Conservation (phyloP, 2,329 filamentous ascomycete species). For the Pseudogymnoascus pannorum region DNA sequence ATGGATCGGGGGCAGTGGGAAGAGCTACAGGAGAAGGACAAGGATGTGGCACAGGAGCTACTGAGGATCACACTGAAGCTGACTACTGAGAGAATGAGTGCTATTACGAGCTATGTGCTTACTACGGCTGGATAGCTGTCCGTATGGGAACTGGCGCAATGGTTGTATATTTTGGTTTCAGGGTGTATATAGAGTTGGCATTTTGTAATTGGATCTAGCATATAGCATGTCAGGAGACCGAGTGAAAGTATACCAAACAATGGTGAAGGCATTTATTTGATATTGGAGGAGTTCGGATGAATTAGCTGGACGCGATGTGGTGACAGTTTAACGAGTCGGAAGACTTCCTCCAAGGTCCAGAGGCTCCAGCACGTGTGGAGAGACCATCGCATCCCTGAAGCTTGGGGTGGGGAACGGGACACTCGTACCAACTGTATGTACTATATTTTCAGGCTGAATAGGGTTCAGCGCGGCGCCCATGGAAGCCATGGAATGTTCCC, state of each 20-base stretch:
- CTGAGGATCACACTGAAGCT: slow-evolving; percentile 84
- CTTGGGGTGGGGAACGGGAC: neutral
- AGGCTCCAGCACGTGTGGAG: neutral
- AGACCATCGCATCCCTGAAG: neutral
- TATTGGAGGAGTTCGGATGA: neutral
- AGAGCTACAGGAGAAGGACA: slow-evolving; percentile 62
- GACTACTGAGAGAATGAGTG: slow-evolving; percentile 85
- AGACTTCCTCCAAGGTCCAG: neutral
- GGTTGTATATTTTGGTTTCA: neutral
- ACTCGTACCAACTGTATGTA: neutral
- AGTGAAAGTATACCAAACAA: neutral
- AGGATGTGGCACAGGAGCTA: slow-evolving; percentile 75
- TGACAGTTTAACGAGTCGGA: neutral
- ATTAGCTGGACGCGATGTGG: neutral
- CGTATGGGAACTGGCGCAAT: neutral
- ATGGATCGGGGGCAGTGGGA: slow-evolving; percentile 67
- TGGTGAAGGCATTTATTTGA: neutral
- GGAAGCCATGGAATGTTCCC: slow-evolving; percentile 3
- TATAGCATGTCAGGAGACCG: neutral
- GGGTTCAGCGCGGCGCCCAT: neutral
- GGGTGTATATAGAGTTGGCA: neutral
- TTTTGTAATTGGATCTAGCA: neutral
- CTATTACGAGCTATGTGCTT: slow-evolving; percentile 48
- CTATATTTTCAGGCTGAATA: slow-evolving; percentile 8
- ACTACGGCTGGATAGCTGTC: slow-evolving; percentile 32